phyloP scores from a whole-genome alignment of 169 alveolate species.

The Eimeria falciformis region DNA sequence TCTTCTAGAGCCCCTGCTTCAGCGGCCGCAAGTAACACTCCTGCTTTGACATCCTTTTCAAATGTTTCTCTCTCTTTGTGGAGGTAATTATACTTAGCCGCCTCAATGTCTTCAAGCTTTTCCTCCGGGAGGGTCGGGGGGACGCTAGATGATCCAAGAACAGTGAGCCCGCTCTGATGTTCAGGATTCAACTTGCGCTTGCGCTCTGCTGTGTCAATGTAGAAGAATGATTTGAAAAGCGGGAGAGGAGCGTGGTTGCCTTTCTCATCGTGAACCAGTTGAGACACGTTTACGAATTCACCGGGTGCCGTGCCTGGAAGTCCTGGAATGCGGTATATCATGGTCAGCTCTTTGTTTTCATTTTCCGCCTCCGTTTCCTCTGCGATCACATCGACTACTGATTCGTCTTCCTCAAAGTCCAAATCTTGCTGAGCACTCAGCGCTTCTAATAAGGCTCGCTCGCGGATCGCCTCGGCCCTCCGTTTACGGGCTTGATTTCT shows the following conservation, averaged over 20 bases:
- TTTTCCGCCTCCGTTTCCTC: neutral
- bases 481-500: conserved; percentile 51
- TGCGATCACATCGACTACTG: neutral
- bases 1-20: conserved; percentile 63
- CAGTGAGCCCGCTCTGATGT: conserved; percentile 17
- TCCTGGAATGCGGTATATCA: conserved; percentile 74
- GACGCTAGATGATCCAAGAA: conserved; percentile 49
- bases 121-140: conserved; percentile 57
- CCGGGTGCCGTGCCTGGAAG: conserved; percentile 78
- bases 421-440: conserved; percentile 40
- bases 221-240: conserved; percentile 75
- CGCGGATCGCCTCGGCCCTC: conserved; percentile 24
- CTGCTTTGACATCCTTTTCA: conserved; percentile 42
- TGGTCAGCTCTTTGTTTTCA: conserved; percentile 7
- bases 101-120: conserved; percentile 69
- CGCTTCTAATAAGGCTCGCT: neutral
- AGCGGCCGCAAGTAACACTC: conserved; percentile 68
- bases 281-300: conserved; percentile 74
- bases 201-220: conserved; percentile 75
- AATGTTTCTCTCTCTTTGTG: conserved; percentile 46
- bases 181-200: conserved; percentile 11
- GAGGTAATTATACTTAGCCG: conserved; percentile 54
- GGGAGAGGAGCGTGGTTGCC: conserved; percentile 76
- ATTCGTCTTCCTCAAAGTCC: conserved; percentile 67
- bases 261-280: conserved; percentile 70